phyloP scores from a whole-genome alignment of 1,284 basidiomycete genomes.

The Ceratorhiza oryzae-sativae region DNA sequence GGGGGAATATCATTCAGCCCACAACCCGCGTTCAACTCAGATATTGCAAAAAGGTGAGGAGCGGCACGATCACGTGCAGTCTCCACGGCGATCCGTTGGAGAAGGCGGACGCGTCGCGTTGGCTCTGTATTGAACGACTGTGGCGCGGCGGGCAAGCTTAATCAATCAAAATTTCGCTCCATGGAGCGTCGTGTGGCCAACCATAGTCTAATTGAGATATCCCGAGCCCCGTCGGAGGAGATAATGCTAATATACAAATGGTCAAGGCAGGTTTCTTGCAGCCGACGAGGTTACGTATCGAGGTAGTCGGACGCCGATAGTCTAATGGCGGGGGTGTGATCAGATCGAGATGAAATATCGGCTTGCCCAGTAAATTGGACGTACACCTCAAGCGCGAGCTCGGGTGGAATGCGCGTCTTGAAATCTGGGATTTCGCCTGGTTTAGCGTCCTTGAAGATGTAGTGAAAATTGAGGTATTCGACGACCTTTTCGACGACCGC shows the following conservation, averaged over 20 bases:
- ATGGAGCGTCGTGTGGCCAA: neutral
- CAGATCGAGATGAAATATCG: neutral
- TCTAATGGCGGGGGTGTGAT: neutral
- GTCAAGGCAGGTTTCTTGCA: neutral
- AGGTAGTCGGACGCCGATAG: conserved; percentile 10
- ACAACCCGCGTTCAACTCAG: too few species aligned
- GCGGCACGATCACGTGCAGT: neutral
- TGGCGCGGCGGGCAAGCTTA: neutral
- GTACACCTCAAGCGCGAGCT: conserved; percentile 63
- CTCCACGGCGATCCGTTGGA: neutral
- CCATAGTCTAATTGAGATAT: neutral
- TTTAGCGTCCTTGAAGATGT: conserved; percentile 54
- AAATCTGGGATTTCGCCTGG: conserved; percentile 59
- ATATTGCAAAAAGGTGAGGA: neutral
- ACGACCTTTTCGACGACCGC: conserved; percentile 62
- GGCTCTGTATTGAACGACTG: neutral
- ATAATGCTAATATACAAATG: too few species aligned
- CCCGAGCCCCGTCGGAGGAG: neutral
- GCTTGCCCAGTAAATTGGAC: conserved; percentile 43
- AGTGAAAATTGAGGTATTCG: conserved; percentile 62
- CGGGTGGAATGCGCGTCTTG: conserved; percentile 59
- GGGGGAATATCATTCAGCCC: neutral
- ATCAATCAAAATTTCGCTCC: neutral
- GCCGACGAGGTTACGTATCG: conserved; percentile 1
- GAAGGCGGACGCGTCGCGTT: neutral